Evolutionary conservation across 257 asterid species (phyloP).

Genomic region (Catharanthus roseus): DNA sequence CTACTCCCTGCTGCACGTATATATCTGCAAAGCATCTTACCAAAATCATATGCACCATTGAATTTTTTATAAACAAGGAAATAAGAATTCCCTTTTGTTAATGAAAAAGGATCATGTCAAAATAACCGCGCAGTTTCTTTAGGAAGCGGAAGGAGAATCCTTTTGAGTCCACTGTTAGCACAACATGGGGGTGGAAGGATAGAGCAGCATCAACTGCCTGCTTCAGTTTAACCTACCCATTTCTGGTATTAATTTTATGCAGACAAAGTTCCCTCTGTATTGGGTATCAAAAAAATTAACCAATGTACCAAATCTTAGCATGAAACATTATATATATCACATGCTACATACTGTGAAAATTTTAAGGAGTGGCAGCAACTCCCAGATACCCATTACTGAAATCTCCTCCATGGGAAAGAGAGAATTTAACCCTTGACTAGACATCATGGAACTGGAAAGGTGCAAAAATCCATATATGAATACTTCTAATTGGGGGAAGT

Average conservation of each 20-base stretch:
- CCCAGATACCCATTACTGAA: conserved; percentile 94
- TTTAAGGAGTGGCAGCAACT: conserved; percentile 77
- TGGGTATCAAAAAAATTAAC: conserved; percentile 1
- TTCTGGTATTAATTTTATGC: conserved; percentile 19
- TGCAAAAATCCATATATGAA: neutral
- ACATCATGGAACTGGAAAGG: conserved; percentile 55
- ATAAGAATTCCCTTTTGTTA: conserved; percentile 2
- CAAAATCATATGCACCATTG: conserved; percentile 34
- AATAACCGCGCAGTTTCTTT: conserved; percentile 68
- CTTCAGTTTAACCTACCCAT: conserved; percentile 55
- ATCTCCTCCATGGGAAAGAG: conserved; percentile 87
- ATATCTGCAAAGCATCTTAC: conserved; percentile 63
- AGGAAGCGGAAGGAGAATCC: conserved; percentile 88
- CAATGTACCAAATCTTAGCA: neutral
- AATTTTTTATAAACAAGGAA: conserved; percentile 27
- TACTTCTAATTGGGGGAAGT: neutral
- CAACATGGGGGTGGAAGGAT: conserved; percentile 75
- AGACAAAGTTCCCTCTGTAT: neutral
- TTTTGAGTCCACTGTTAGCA: conserved; percentile 87
- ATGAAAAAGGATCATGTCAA: conserved; percentile 8
- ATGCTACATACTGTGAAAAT: conserved; percentile 48
- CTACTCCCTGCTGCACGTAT: conserved; percentile 36
- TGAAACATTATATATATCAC: neutral
- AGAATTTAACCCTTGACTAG: conserved; percentile 59
- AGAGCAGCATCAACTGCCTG: conserved; percentile 69